Evolutionary conservation across 768 basidiomycete genomes (phyloP), one percentile per base, ranked within the genome.

Genomic region (Leccinum ochraceum): DNA sequence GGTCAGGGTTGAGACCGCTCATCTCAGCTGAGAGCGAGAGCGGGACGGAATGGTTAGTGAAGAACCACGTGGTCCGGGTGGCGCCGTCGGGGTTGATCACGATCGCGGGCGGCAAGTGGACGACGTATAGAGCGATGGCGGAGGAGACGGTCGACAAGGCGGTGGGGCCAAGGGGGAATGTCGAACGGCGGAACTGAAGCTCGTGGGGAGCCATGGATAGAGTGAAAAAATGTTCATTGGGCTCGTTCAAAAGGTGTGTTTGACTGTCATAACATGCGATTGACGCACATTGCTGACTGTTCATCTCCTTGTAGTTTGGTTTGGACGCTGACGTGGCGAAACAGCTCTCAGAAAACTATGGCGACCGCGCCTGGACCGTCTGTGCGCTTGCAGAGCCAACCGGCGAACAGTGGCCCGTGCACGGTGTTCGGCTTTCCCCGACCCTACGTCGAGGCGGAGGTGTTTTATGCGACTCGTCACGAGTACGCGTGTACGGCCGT

Each of bases 71-170:
- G 83, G 90, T 97, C 64, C 83, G 94, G 70, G 86, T 94, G 36
- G 86, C 83, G 46, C 82, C 83, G 52, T 86, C 86, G 63, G 94
- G 95, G 17, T 78, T 99, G 67, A 76, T 99, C 61, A 98, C 95
- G 30, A 94, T 98, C 67, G 94, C 93, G 3, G 96, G 96, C 17
- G 96, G 96, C 5, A 99, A 99, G 76, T 99, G 96, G 96, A 99
- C 96, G 60, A 98, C 96, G 53, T 99, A 98, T 78, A 80, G 92
- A 53, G 88, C 87, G 34, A 97, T 98, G 96, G 94, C 96, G 28
- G 83, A 94, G 78, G 96, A 98, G 78, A 90, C 94, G 0, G 89
- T 98, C 50, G 91, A 98, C 74, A 79, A 81, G 60, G 95, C 96
- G 11, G 81, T 98, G 61, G 83, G 59, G 81, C 77, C 20, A 83